These are phyloP conservation scores for Exophiala sp. DNA, from an alignment of 2,329 filamentous ascomycete species.

Conservation along the genomic window DNA sequence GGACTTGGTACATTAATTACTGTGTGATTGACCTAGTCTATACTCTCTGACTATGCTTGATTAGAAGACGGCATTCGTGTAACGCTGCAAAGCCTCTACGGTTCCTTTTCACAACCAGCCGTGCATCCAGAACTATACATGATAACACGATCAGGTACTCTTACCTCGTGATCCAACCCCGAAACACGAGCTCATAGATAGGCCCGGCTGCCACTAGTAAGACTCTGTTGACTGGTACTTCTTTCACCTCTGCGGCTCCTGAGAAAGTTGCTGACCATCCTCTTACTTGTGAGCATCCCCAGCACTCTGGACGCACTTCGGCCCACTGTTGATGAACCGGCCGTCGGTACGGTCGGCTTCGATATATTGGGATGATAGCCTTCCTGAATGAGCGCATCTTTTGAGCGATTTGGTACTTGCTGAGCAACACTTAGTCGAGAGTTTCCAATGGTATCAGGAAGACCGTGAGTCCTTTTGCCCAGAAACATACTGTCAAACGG, in stretches of 20 bases:
- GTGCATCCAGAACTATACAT: too few relatives aligned
- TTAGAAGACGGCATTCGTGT: too few relatives aligned
- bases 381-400: conserved; percentile 3
- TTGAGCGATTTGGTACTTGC: conserved; percentile 1
- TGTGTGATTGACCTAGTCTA: too few relatives aligned
- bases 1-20: too few relatives aligned
- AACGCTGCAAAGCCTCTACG: too few relatives aligned
- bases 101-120: too few relatives aligned
- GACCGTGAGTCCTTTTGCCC: conserved; percentile 24
- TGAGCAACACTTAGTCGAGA: conserved; percentile 23
- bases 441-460: conserved; percentile 20
- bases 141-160: too few relatives aligned
- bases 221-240: conserved; percentile 8
- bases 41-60: too few relatives aligned
- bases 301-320: conserved; percentile 17
- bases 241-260: conserved; percentile 20
- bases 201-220: conserved; percentile 8
- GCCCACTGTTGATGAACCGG: conserved; percentile 4
- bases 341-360: conserved; percentile 9
- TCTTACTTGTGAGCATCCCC: conserved; percentile 19
- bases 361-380: background rate
- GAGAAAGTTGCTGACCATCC: conserved; percentile 30
- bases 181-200: conserved; percentile 7
- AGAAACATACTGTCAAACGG: conserved; percentile 28
- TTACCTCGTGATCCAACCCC: too few relatives aligned